Conservation (phyloP, 306 rosid species). For the Dalbergia cultrata region DNA sequence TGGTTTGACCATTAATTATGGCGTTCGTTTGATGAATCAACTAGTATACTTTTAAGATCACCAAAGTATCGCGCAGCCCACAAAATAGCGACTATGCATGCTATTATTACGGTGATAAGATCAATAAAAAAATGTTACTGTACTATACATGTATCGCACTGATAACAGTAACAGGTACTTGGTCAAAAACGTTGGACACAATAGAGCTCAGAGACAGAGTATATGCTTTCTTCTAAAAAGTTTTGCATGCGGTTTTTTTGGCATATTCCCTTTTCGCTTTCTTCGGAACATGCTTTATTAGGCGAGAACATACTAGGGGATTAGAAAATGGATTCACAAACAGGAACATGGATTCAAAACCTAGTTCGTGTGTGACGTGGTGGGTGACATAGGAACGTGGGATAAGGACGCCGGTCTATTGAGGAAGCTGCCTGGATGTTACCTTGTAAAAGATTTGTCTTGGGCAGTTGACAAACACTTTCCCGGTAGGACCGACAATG, state of each 20-base stretch:
- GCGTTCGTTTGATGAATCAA: not conserved
- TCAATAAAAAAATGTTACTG: not conserved
- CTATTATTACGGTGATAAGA: not conserved
- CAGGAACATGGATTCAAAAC: conserved; percentile 3
- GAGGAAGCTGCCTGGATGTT: conserved; percentile 65
- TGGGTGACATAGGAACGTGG: conserved; percentile 29
- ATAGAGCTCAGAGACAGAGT: not conserved
- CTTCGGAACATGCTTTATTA: not conserved
- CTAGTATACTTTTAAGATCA: not conserved
- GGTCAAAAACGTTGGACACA: conserved; percentile 33
- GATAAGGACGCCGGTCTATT: conserved; percentile 42
- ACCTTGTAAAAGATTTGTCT: conserved; percentile 42
- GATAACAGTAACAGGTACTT: not conserved
- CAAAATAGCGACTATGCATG: not conserved
- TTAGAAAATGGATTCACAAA: conserved; percentile 10
- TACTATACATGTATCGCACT: not conserved
- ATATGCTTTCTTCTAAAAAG: conserved; percentile 1
- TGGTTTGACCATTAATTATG: conserved; percentile 13
- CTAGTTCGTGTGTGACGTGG: conserved; percentile 47
- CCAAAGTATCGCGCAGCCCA: conserved; percentile 14
- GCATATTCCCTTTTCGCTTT: not conserved
- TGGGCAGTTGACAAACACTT: not conserved
- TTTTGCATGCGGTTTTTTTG: not conserved
- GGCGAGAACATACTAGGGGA: conserved; percentile 22
- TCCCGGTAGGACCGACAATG: not conserved